These are phyloP conservation scores for Rhizopogon sp. DNA, from an alignment of 768 basidiomycete genomes.

Conservation along the genomic window DNA sequence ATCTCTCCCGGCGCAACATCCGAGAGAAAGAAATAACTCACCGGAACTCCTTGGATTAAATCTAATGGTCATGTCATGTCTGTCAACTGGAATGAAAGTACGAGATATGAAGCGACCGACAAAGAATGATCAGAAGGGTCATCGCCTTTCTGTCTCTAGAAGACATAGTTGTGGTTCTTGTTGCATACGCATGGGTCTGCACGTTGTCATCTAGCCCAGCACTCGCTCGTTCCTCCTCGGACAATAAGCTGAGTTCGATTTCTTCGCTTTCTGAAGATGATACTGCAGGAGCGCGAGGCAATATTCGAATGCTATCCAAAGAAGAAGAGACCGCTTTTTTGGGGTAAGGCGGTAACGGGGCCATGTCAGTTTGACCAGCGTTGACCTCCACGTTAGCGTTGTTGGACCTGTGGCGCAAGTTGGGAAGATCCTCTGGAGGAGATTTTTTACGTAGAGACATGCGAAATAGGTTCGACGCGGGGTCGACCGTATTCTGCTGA, in stretches of 20 bases:
- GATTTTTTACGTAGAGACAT: conserved; percentile 24
- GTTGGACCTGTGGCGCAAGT: conserved; percentile 24
- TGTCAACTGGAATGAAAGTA: conserved; percentile 11
- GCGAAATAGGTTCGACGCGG: conserved; percentile 4
- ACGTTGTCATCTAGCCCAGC: conserved; percentile 33
- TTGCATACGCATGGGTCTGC: conserved; percentile 27
- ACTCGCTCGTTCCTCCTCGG: conserved; percentile 47
- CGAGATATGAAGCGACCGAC: conserved; percentile 43
- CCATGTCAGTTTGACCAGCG: conserved; percentile 18
- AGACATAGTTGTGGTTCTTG: conserved; percentile 49
- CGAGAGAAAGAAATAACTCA: conserved; percentile 35
- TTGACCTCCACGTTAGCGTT: conserved; percentile 37
- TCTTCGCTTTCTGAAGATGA: conserved; percentile 40
- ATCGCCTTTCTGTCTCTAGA: conserved; percentile 81
- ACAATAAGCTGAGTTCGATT: conserved; percentile 57
- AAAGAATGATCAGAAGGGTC: conserved; percentile 79
- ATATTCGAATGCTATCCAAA: conserved; percentile 52
- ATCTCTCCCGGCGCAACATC: background rate
- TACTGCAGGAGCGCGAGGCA: conserved; percentile 40
- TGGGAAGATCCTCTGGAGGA: conserved; percentile 20
- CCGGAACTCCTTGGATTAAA: conserved; percentile 86
- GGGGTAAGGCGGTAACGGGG: conserved; percentile 26
- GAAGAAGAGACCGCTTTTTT: conserved; percentile 54
- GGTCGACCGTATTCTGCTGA: background rate
- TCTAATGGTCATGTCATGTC: conserved; percentile 34